These are phyloP conservation scores for Exophiala calicioides DNA, from an alignment of 2,329 filamentous ascomycete genomes.

Conservation along the genomic window DNA sequence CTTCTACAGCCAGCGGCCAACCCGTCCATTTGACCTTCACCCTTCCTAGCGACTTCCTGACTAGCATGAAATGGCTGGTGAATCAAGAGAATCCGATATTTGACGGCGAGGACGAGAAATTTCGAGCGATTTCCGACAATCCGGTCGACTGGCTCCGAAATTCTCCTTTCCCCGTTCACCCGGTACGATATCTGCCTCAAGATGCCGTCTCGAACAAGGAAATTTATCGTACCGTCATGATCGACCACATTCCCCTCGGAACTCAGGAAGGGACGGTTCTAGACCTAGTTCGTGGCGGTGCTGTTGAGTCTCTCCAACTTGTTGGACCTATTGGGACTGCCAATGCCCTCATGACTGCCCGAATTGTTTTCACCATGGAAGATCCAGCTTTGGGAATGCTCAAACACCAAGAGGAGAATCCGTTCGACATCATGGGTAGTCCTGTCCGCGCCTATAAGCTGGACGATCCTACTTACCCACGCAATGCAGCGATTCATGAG, in stretches of 20 bases:
- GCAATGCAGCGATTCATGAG: conserved; percentile 21
- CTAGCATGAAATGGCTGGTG: conserved; percentile 16
- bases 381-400: conserved; percentile 22
- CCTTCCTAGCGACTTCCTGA: conserved; percentile 2
- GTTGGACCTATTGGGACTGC: conserved; percentile 24
- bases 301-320: conserved; percentile 28
- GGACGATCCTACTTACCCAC: conserved; percentile 30
- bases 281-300: conserved; percentile 21
- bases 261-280: conserved; percentile 25
- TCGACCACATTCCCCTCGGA: conserved; percentile 28
- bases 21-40: not conserved
- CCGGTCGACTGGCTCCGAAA: conserved; percentile 1
- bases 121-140: not conserved
- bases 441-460: conserved; percentile 27
- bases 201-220: conserved; percentile 19
- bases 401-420: conserved; percentile 19
- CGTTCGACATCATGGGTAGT: conserved; percentile 23
- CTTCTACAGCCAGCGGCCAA: not conserved
- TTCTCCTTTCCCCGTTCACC: conserved; percentile 21
- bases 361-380: conserved; percentile 28
- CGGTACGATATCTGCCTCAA: conserved; percentile 29
- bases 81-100: conserved; percentile 26
- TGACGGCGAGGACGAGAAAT: conserved; percentile 17
- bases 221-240: conserved; percentile 31
- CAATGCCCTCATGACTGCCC: conserved; percentile 28